Percentiles rank a stretch among this genome's conserved stretches.
Evolutionary conservation across 179 eudicot genomes (phyloP).

Genomic region (Sideroxylon spinosum): DNA sequence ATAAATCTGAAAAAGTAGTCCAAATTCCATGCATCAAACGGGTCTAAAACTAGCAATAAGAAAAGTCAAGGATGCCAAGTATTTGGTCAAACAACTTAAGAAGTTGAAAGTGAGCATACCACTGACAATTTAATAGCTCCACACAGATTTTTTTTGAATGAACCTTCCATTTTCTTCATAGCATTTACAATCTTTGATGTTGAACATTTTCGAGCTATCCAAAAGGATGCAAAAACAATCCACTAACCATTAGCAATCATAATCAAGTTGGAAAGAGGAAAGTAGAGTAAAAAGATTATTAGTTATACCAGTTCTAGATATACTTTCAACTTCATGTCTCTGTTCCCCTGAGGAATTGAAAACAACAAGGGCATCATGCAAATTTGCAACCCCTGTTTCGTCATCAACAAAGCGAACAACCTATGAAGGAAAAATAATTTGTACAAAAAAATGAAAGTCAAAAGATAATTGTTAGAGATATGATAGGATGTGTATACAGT

Average conservation of each 20-base stretch:
- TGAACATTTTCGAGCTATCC: slow-evolving; percentile 32
- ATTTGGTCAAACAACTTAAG: neutral
- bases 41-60: too few species aligned
- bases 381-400: slow-evolving; percentile 32
- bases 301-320: slow-evolving; percentile 23
- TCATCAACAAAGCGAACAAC: slow-evolving; percentile 49
- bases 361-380: slow-evolving; percentile 40
- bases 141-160: slow-evolving; percentile 45
- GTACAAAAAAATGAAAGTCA: slow-evolving; percentile 9
- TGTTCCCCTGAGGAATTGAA: slow-evolving; percentile 25
- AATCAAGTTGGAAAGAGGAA: slow-evolving; percentile 11
- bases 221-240: slow-evolving; percentile 7
- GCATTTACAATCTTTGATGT: slow-evolving; percentile 37
- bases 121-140: slow-evolving; percentile 33
- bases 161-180: slow-evolving; percentile 61
- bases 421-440: slow-evolving; percentile 32
- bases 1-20: too few species aligned
- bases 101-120: slow-evolving; percentile 37
- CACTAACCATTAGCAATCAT: slow-evolving; percentile 5
- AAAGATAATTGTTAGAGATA: neutral
- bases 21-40: too few species aligned
- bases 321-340: slow-evolving; percentile 24
- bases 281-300: neutral
- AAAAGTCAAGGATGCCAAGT: neutral
- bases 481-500: too few species aligned